Evolutionary conservation across 352 stramenopile species (phyloP), one percentile per base, ranked within the genome.

Genomic region (Peronospora farinosa): DNA sequence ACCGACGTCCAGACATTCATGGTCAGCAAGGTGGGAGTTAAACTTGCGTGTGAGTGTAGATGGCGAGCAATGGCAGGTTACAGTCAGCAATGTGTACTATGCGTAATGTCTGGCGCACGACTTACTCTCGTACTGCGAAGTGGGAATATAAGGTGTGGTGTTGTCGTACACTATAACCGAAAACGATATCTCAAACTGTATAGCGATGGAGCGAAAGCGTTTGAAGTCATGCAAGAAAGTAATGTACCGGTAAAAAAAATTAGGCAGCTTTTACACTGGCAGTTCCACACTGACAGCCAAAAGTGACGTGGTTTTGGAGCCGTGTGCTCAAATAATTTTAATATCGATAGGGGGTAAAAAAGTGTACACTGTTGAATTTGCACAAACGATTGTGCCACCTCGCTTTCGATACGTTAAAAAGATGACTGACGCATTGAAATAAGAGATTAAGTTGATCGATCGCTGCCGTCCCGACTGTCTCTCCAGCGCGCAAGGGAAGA

Each of bases 101-200:
- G 10, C 47, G 9, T n/a, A 31, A n/a, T 3, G 5, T 8, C 7
- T 46, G 6, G 9, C n/a, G 21, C 36, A 46, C 3, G 31, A 53
- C 36, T 33, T 46, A 7, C 23, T 51, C 2, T 43, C 33, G 7
- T 53, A 40, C 16, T 32, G 47, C 12, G 39, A 45, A 12, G 6
- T 53, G 21, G 13, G 44, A 40, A n/a, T 2, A 23, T 23, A 23
- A 12, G 25, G n/a, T 1, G 27, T 38, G 5, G 15, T 12, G 11
- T 30, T 53, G n/a, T 12, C 21, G 0, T 42, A 23, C 31, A 17
- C 17, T 1, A 25, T n/a, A n/a, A 28, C 0, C 12, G n/a, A 16
- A 6, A 13, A 7, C 21, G 13, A 12, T 41, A 35, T 4, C 9
- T 28, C 4, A n/a, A 13, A n/a, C 5, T 13, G 3, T 5, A 2